These are phyloP conservation scores for Narthecium ossifragum DNA, from an alignment of 106 monocot species.

Conservation along the genomic window DNA sequence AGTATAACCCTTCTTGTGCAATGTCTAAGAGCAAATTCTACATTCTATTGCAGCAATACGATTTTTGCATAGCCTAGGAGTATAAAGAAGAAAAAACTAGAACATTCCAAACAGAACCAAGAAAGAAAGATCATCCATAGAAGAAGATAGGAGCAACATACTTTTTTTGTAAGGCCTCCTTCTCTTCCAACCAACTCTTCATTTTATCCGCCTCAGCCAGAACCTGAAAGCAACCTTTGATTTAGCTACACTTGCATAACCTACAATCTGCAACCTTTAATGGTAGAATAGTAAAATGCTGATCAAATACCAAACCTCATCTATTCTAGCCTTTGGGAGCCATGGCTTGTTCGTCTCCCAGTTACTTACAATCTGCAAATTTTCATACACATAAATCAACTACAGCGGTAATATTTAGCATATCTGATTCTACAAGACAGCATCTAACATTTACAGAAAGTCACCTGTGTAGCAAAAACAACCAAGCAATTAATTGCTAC, in stretches of 20 bases:
- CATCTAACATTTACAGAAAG: not conserved
- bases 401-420: not conserved
- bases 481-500: not conserved
- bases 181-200: conserved; percentile 77
- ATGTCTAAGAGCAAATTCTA: not conserved
- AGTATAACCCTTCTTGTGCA: not conserved
- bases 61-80: not conserved
- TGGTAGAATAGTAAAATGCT: not conserved
- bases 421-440: not conserved
- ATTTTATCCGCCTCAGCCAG: conserved; percentile 59
- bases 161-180: conserved; percentile 70
- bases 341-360: conserved; percentile 85
- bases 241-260: not conserved
- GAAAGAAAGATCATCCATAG: not conserved
- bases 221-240: conserved; percentile 39
- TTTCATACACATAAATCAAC: conserved; percentile 8
- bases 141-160: conserved; percentile 19
- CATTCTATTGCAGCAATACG: not conserved
- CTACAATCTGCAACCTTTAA: too few relatives aligned
- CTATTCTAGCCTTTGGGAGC: conserved; percentile 77
- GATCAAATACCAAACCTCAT: conserved; percentile 50
- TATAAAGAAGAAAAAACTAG: not conserved
- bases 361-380: conserved; percentile 57
- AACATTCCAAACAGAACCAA: not conserved
- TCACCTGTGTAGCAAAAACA: not conserved